Evolutionary conservation across 306 rosid genomes (phyloP), one percentile per base, ranked within the genome.

Genomic region (Coriaria nepalensis): DNA sequence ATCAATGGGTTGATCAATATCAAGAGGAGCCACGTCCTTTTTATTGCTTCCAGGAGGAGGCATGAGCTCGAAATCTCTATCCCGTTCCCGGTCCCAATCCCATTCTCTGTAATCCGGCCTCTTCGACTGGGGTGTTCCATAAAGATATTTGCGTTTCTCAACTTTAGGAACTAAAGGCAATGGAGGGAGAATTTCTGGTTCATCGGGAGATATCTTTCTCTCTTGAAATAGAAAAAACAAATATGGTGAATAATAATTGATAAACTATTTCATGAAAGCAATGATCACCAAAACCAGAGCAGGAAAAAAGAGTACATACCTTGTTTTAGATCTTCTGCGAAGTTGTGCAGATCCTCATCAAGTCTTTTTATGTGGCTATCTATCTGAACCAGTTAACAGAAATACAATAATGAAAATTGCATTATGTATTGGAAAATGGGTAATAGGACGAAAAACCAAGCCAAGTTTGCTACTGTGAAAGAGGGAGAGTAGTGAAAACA

Each of bases 61-160:
- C 94, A 90, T 90, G 63, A 90, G 79, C 77, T 90, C 94, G 47
- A 84, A 75, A 80, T 90, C 98, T 62, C 95, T 78, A 67, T 82
- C 96, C 45, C 88, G 96, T 53, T 86, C 96, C 57, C 93, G 69
- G 68, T 90, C 97, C 93, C 95, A 88, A 13, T 88, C 97, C 61
- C 97, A 71, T 4, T 88, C 93, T 67, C 84, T 79, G 54, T 70
- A 84, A 52, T 90, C 94, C 50, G 66, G 53, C 64, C 94, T 90
- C 73, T 67, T 90, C 2, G 87, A 41, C 60, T 75, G 98, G 68
- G 95, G 87, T 41, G 93, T 75, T 65, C 45, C 73, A 65, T 77
- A 81, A 9, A 59, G 0, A 33, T 57, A 6, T 72, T 20, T 81
- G 55, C 98, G 95, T 54, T 71, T 90, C 69, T 90, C 98, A 54